A percentile compares a stretch with the other conserved stretches of the same genome.
phyloP scores from a whole-genome alignment of 2,329 filamentous ascomycete species.

The Fusarium nygamai region DNA sequence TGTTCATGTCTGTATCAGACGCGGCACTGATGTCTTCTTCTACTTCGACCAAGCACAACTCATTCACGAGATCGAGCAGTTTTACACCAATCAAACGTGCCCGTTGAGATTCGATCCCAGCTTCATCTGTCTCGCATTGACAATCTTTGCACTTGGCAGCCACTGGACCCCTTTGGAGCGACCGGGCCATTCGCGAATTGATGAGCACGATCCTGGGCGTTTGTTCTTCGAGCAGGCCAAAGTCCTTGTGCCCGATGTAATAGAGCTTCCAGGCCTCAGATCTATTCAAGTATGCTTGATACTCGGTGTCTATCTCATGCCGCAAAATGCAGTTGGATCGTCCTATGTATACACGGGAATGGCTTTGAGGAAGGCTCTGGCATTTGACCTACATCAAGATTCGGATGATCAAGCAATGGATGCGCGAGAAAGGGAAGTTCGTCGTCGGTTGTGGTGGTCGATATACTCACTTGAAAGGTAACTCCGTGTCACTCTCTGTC shows the following conservation, averaged over 20 bases:
- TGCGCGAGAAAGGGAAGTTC: background rate
- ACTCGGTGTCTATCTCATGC: background rate
- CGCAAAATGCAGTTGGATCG: background rate
- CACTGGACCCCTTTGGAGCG: background rate
- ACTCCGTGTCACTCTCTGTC: fast-evolving
- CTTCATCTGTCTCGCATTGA: background rate
- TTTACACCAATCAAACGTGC: background rate
- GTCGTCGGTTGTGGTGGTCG: background rate
- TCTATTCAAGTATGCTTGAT: background rate
- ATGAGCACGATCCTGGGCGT: background rate
- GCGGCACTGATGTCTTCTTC: background rate
- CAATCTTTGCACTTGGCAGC: background rate
- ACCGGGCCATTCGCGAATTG: background rate
- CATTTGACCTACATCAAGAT: background rate
- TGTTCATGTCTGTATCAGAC: background rate
- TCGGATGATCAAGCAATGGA: background rate
- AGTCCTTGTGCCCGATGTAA: background rate
- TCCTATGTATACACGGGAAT: background rate
- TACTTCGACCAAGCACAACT: background rate
- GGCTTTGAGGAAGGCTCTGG: background rate
- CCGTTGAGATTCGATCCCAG: background rate
- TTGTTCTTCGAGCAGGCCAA: background rate
- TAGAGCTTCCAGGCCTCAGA: background rate
- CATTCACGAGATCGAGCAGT: background rate
- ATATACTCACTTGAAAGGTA: background rate